phyloP scores from a whole-genome alignment of 2,329 filamentous ascomycete species.

The Fusarium tjaetaba region DNA sequence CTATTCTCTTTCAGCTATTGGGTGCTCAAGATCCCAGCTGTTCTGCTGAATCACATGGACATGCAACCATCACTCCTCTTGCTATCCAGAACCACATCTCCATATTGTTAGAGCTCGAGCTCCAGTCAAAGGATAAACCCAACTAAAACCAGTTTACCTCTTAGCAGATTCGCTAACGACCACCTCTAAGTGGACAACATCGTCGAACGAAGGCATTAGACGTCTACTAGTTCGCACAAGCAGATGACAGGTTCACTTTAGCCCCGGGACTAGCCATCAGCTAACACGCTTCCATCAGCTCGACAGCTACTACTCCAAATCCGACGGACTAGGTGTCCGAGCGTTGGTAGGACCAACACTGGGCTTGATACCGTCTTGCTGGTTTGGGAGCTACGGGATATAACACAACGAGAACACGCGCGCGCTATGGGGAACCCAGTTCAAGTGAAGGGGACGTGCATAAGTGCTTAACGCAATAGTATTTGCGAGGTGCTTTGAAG shows the following conservation, averaged over 20 bases:
- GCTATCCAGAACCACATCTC: too few relatives aligned
- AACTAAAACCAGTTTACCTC: accelerated
- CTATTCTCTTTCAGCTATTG: background rate
- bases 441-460: accelerated
- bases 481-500: accelerated
- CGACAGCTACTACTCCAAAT: background rate
- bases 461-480: background rate
- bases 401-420: background rate
- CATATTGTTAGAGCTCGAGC: background rate
- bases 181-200: background rate
- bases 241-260: background rate
- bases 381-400: background rate
- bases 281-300: background rate
- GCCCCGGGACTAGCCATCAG: background rate
- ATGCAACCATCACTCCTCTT: background rate
- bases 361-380: background rate
- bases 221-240: too few relatives aligned
- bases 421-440: background rate
- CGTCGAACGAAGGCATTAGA: background rate
- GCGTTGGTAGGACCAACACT: background rate
- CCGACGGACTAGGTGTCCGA: accelerated
- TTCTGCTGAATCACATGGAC: background rate
- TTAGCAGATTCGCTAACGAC: background rate
- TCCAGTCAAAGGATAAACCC: accelerated
- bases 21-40: background rate